phyloP scores from a whole-genome alignment of 176 grass and related monocot genomes.

The Microstegium vimineum region DNA sequence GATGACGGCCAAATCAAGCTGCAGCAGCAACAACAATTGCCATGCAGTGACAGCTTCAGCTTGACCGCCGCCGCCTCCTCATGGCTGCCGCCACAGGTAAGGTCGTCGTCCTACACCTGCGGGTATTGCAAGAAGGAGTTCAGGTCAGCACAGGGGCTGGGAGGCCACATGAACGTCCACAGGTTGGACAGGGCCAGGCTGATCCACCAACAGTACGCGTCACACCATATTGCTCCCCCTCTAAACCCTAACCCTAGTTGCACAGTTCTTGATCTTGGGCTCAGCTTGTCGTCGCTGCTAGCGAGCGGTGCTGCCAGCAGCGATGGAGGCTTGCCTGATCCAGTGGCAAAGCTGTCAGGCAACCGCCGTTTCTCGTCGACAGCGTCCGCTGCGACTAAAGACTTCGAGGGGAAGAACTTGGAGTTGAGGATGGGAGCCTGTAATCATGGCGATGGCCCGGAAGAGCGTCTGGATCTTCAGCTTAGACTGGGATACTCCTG shows the following conservation, averaged over 20 bases:
- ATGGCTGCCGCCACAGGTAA: neutral
- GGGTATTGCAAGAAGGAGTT: conserved; percentile 20
- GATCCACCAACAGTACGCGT: neutral
- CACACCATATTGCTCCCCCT: neutral
- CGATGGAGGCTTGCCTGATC: neutral
- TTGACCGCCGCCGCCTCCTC: neutral
- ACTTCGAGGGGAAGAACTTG: neutral
- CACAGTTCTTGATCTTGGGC: neutral
- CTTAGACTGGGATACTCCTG: neutral
- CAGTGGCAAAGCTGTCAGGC: neutral
- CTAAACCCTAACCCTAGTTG: neutral
- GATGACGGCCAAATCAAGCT: too few species aligned
- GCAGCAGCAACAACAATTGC: too few species aligned
- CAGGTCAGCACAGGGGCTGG: conserved; percentile 6
- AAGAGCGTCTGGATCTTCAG: conserved; percentile 4
- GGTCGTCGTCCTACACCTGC: neutral
- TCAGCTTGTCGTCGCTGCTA: neutral
- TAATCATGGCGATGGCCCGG: neutral
- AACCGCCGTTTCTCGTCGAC: neutral
- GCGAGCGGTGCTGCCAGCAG: neutral
- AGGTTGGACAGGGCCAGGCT: conserved; percentile 22
- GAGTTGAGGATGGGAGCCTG: neutral
- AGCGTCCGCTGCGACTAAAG: neutral
- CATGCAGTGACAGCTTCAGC: neutral
- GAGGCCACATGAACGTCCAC: conserved; percentile 27